phyloP scores from a whole-genome alignment of 1,284 basidiomycete genomes.

The Cutaneotrichosporon sp. region DNA sequence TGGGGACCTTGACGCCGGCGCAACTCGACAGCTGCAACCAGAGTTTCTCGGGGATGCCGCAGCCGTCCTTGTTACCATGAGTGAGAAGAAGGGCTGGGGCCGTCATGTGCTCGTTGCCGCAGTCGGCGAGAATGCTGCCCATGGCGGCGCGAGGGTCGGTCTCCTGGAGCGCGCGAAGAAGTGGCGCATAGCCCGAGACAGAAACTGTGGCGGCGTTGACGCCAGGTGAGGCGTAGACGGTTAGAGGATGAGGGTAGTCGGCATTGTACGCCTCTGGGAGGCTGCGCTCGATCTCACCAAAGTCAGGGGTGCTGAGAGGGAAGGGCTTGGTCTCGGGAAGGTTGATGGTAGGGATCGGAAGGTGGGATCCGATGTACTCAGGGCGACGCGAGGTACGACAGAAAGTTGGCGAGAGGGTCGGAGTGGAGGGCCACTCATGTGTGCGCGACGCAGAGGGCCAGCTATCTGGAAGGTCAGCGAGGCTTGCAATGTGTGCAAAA shows the following conservation, averaged over 20 bases:
- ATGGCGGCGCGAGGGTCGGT: conserved; percentile 27
- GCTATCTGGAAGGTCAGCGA: background rate
- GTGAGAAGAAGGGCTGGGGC: conserved; percentile 31
- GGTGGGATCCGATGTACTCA: conserved; percentile 13
- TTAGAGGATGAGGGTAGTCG: conserved; percentile 46
- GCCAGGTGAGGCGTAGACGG: conserved; percentile 43
- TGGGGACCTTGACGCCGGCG: conserved; percentile 26
- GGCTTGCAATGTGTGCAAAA: background rate
- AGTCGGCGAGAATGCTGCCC: conserved; percentile 39
- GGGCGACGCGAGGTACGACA: conserved; percentile 4
- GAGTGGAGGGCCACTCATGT: background rate
- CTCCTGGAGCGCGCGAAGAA: conserved; percentile 28
- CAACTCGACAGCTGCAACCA: conserved; percentile 25
- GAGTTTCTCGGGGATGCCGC: conserved; percentile 45
- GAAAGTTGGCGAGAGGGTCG: background rate
- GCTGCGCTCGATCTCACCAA: conserved; percentile 28
- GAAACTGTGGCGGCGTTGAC: conserved; percentile 37
- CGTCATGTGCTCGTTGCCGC: conserved; percentile 28
- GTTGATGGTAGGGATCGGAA: conserved; percentile 14
- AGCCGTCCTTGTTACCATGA: conserved; percentile 35
- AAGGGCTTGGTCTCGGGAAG: conserved; percentile 34
- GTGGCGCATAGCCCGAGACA: conserved; percentile 31
- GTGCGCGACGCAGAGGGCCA: background rate
- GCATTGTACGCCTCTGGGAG: conserved; percentile 43
- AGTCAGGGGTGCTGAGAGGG: conserved; percentile 29